phyloP scores from a whole-genome alignment of 257 asterid genomes.

The Orobanche coerulescens region DNA sequence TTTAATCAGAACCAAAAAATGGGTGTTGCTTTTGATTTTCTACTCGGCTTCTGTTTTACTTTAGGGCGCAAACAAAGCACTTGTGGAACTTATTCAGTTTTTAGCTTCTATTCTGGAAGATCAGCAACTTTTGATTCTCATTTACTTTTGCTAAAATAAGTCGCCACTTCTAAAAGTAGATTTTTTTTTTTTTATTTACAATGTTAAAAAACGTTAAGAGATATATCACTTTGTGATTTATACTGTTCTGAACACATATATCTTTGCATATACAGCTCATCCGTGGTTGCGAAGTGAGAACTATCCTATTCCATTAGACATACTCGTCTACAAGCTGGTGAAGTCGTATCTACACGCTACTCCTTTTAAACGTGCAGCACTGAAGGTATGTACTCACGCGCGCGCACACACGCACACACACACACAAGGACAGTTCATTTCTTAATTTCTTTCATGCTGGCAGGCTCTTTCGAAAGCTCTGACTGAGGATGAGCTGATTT shows the following conservation, averaged over 20 bases:
- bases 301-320: constrained; percentile 85
- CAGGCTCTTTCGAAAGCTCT: constrained; percentile 92
- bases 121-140: too few species aligned
- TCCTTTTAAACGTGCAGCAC: constrained; percentile 95
- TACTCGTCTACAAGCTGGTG: constrained; percentile 70
- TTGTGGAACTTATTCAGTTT: too few species aligned
- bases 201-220: too few species aligned
- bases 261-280: constrained; percentile 52
- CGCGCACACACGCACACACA: not conserved
- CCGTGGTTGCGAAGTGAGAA: constrained; percentile 91
- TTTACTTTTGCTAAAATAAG: too few species aligned
- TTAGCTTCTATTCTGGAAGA: too few species aligned
- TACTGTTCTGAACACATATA: constrained; percentile 11
- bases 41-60: not conserved
- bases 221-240: not conserved
- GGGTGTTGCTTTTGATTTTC: not conserved
- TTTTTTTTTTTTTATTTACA: too few species aligned
- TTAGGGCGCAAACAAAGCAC: not conserved
- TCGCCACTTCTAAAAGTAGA: too few species aligned
- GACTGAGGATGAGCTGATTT: constrained; percentile 75
- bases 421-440: not conserved
- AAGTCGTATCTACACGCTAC: constrained; percentile 78
- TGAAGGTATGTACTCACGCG: constrained; percentile 43
- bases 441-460: constrained; percentile 3
- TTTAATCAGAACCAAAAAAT: too few species aligned